Base-by-base conservation (phyloP, 2,329 filamentous ascomycete species). In the Aquanectria penicillioides region DNA sequence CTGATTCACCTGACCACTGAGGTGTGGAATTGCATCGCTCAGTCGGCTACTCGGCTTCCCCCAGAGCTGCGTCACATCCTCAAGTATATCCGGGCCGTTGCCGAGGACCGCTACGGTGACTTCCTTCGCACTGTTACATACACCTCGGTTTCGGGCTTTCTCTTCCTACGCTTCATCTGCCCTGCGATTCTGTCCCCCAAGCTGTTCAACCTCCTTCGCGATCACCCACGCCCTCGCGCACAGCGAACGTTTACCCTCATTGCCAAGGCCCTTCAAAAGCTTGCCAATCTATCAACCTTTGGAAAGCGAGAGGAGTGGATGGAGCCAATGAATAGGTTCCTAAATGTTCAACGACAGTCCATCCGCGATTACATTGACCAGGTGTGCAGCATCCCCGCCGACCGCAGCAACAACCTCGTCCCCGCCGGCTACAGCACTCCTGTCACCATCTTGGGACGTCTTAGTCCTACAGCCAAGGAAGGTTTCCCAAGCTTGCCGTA, bases 301-400 rank as follows among this genome's bases (percentile, higher is more conserved):
- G 94, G 94, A 34, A 94, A 91, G 71, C 97, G 97, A 73, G 94
- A 98, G 75, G 88, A 90, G n/a, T 98, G 93, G 93, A 97, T 98
- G 94, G 94, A 97, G 77, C 93, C 93, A 0, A 98, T 98, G 94
- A 98, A 97, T 72, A 86, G 86, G 37, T 97, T 97, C 69, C 80
- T 98, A 31, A 84, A 83, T 8, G 82, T 86, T 1, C 89, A 97
- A 70, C 87, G 93, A 17, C 84, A 89, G 67, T 86, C 91, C 33
- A 93, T 97, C 75, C 96, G 94, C 73, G 85, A 89, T 41, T 97
- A 94, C 68, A 90, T 97, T 59, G 94, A 98, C 72, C 83, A 87
- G 25, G 86, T 97, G 41, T 97, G 94, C 78, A 87, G 89, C 8
- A 92, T 97, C 50, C 89, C 92, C 2, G 86, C 89, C 3, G 89